phyloP scores from a whole-genome alignment of 805 yeast species.

The Metschnikowia orientalis region DNA sequence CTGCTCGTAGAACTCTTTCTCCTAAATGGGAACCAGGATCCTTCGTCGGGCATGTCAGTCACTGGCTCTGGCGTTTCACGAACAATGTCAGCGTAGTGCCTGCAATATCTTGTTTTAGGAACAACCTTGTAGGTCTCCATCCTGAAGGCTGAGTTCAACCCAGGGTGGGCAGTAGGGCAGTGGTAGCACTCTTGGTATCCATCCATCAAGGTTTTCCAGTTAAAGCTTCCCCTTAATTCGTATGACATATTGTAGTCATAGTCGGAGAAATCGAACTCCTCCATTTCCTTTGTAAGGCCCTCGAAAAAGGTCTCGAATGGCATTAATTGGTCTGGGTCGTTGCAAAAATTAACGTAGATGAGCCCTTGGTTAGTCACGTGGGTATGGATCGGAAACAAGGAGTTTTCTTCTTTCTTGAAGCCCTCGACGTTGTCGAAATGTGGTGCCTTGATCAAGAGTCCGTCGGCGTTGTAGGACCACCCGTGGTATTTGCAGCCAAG shows the following conservation, averaged over 20 bases:
- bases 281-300: conserved; percentile 49
- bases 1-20: conserved; percentile 21
- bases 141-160: conserved; percentile 50
- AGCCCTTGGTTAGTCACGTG: conserved; percentile 55
- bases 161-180: conserved; percentile 67
- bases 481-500: conserved; percentile 63
- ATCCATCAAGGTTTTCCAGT: conserved; percentile 66
- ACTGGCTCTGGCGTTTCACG: conserved; percentile 24
- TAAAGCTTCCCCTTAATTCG: conserved; percentile 58
- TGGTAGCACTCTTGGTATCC: conserved; percentile 68
- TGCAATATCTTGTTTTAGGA: conserved; percentile 54
- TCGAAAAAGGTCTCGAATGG: conserved; percentile 51
- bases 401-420: conserved; percentile 51
- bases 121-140: conserved; percentile 65
- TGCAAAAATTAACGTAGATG: conserved; percentile 49
- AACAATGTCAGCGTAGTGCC: conserved; percentile 56
- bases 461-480: conserved; percentile 63
- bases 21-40: conserved; percentile 52
- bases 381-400: conserved; percentile 50
- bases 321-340: conserved; percentile 38
- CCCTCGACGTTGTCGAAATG: conserved; percentile 58
- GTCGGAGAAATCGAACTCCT: conserved; percentile 55
- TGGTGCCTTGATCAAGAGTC: conserved; percentile 56
- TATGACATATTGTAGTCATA: conserved; percentile 63
- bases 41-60: conserved; percentile 21